Evolutionary conservation across 2,329 filamentous ascomycete genomes (phyloP), one percentile per base, ranked within the genome.

Genomic region (Claviceps spartinae): DNA sequence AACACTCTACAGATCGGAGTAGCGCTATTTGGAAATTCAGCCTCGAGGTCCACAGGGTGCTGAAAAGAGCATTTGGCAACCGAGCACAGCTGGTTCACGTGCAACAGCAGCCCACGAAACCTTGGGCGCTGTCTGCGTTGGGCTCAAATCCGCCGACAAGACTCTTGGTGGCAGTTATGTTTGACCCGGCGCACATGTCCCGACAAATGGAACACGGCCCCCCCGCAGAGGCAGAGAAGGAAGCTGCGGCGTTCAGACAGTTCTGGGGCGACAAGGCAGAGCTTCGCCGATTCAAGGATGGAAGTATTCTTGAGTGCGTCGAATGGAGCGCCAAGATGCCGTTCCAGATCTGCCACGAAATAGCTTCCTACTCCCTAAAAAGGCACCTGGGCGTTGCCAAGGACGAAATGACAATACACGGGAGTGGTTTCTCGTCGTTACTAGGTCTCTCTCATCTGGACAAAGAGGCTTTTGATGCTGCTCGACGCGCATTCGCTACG

Each of bases 211-310:
- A 98, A 58, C 86, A 89, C 64, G 93, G 93, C 0, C 93, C 93
- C 5, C 72, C 84, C 1, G 87, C 88, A 2, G 90, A 97, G 63
- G 79, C 93, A 55, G 89, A 91, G 66, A 82, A 85, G 57, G 87
- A 88, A 56, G 85, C 89, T 24, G 81, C 82, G 9, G 77, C 76
- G 36, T 98, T 96, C 66, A 86, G 88, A 38, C 80, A 83, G 37
- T 97, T 98, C 64, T 98, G 94, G 93, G 93, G 91, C 6, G 85
- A 91, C 9, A 95, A 93, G 65, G 81, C 93, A 1, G 93, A 98
- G 66, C 75, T 98, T 46, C 81, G 93, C 57, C 86, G 93, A 20
- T 98, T 98, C 73, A 94, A 90, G 61, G 89, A 97, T 62, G 93
- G 93, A 22, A 91, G 85, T 60, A 96, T 98, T 58, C 76, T 89